Base-by-base conservation (phyloP, 108 stramenopile genomes). In the Skeletonema grethae region DNA sequence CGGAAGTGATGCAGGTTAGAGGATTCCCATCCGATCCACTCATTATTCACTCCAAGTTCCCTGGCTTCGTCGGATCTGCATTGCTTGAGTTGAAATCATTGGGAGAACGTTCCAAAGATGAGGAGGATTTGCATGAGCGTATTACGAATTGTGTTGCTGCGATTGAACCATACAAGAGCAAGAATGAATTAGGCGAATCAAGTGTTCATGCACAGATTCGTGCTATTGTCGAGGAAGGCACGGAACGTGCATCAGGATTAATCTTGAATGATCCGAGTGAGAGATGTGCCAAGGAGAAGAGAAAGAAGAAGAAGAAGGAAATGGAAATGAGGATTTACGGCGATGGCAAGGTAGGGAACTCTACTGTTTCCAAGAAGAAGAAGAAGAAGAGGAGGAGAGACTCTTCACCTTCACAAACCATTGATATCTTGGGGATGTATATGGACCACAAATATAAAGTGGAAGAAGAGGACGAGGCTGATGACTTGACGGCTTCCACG, bases 11-110 rank as follows among this genome's bases (percentile, higher is more conserved):
- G 41, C 18, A 18, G 1, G 18, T 22, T 4, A 50, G 1, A 50
- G 48, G 48, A 6, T 20, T 50, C 48, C 16, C 48, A 50, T 50
- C 48, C 22, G 50, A 53, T 53, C 50, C 22, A 53, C 50, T 53
- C 20, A 22, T 20, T 53, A 22, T 53, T 22, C 50, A 22, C 9
- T 53, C 50, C 18, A 22, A 5, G 22, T 53, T 53, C n/a, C 50
- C 50, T 22, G 20, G 20, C 0, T 24, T 24, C 22, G 50, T 53
- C 18, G 22, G n/a, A 22, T 15, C 50, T 53, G 1, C 22, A 9
- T 22, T 20, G 18, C 8, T 53, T 7, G 50, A 53, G 22, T 24
- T 53, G 50, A 53, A 53, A 22, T 53, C 50, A 24, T 53, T 53
- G 50, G 50, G 22, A 9, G 50, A 53, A 8, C 7, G 20, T 53